Percentiles rank a stretch among this genome's conserved stretches.
Evolutionary conservation across 805 yeast genomes (phyloP).

Genomic region (Kodamaea lidongshanica): DNA sequence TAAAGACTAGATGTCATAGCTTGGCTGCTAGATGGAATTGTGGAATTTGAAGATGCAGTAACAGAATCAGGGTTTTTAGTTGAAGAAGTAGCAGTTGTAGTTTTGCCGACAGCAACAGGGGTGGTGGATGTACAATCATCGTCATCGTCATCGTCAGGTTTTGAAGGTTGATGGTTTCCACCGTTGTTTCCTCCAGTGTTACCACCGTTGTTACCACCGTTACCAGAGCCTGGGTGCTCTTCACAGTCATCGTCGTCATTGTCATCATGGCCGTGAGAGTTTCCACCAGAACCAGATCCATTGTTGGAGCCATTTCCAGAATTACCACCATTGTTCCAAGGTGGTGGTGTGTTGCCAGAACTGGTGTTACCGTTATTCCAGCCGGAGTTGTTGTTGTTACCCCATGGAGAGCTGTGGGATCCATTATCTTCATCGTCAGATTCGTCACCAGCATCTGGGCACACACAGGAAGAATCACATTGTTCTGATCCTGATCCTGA

Average conservation of each 20-base stretch:
- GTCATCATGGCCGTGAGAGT: constrained; percentile 11
- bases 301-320: background rate
- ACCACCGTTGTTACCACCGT: no score
- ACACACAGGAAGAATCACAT: constrained; percentile 11
- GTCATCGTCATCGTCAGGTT: constrained; percentile 11
- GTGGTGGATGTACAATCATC: constrained; percentile 9
- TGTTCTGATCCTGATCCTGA: constrained; percentile 10
- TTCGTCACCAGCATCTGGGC: constrained; percentile 9
- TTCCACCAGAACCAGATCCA: constrained; percentile 4
- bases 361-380: background rate
- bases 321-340: no score
- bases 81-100: constrained; percentile 8
- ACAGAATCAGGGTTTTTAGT: constrained; percentile 2
- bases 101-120: constrained; percentile 11
- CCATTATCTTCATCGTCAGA: constrained; percentile 13
- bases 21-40: no score
- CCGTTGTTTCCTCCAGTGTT: no score
- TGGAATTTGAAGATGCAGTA: constrained; percentile 3
- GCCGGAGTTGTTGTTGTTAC: constrained; percentile 1
- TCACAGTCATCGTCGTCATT: constrained; percentile 11
- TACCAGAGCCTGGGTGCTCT: constrained; percentile 3
- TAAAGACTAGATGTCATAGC: no score
- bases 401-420: no score
- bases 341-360: no score
- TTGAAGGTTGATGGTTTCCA: no score